Conservation (phyloP, 176 grass and related monocot species). For the Oryza meyeriana region DNA sequence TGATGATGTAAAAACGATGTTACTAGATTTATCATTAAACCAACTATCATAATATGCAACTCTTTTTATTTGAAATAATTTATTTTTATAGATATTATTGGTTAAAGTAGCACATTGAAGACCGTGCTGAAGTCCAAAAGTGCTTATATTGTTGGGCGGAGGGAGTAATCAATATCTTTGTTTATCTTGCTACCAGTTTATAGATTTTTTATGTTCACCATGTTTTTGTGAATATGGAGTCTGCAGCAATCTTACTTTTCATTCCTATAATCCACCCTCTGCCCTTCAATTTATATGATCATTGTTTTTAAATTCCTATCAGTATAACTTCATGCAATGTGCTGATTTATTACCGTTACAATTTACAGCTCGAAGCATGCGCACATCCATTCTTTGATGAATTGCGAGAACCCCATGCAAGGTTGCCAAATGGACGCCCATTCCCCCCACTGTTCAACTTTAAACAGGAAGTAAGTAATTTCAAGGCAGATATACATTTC, state of each 20-base stretch:
- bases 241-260: neutral
- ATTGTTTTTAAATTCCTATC: neutral
- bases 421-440: constrained; percentile 68
- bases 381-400: constrained; percentile 75
- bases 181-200: neutral
- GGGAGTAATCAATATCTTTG: neutral
- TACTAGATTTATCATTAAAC: no score
- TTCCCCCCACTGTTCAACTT: constrained; percentile 74
- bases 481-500: constrained; percentile 5
- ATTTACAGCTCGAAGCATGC: constrained; percentile 74
- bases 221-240: neutral
- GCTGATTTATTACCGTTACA: constrained; percentile 19
- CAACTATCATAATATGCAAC: no score
- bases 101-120: no score
- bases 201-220: neutral
- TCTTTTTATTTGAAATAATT: no score
- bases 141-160: no score
- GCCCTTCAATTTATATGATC: neutral
- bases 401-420: constrained; percentile 61
- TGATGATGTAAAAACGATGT: no score
- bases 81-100: no score
- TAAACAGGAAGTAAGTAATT: constrained; percentile 70
- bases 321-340: neutral
- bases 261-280: neutral
- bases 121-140: no score